A percentile compares a stretch with the other conserved stretches of the same genome.
phyloP scores from a whole-genome alignment of 2,329 filamentous ascomycete species.

The Penicillium aurantiogriseum region DNA sequence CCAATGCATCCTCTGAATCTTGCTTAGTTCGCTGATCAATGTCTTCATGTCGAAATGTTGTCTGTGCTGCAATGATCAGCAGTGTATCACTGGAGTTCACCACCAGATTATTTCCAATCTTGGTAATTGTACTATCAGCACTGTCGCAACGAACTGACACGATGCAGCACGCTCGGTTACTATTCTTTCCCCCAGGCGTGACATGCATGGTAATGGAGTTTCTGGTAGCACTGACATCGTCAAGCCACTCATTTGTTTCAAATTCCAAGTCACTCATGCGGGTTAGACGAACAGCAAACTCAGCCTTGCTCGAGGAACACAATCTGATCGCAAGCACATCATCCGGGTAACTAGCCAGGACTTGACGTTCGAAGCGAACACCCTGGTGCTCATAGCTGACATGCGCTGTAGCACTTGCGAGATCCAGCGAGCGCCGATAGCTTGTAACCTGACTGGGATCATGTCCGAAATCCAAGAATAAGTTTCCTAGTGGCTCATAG shows the following conservation, averaged over 20 bases:
- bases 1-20: slow-evolving; percentile 29
- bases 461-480: slow-evolving; percentile 46
- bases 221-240: slow-evolving; percentile 33
- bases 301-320: slow-evolving; percentile 19
- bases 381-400: slow-evolving; percentile 41
- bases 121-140: slow-evolving; percentile 30
- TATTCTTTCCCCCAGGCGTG: slow-evolving; percentile 39
- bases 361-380: slow-evolving; percentile 37
- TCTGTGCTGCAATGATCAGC: slow-evolving; percentile 42
- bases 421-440: slow-evolving; percentile 44
- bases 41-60: slow-evolving; percentile 37
- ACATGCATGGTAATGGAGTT: slow-evolving; percentile 39
- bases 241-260: slow-evolving; percentile 47
- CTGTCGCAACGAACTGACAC: slow-evolving; percentile 29
- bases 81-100: slow-evolving; percentile 39
- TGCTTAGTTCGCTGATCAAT: slow-evolving; percentile 26
- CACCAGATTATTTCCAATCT: slow-evolving; percentile 37
- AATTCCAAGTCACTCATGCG: slow-evolving; percentile 45
- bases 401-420: slow-evolving; percentile 37
- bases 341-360: slow-evolving; percentile 46
- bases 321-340: slow-evolving; percentile 41
- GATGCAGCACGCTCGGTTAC: slow-evolving; percentile 35
- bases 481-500: slow-evolving; percentile 48
- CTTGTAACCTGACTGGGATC: slow-evolving; percentile 21
- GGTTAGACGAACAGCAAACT: slow-evolving; percentile 34